Evolutionary conservation across 2,329 filamentous ascomycete species (phyloP).

Genomic region (Akanthomyces uredinophilus): DNA sequence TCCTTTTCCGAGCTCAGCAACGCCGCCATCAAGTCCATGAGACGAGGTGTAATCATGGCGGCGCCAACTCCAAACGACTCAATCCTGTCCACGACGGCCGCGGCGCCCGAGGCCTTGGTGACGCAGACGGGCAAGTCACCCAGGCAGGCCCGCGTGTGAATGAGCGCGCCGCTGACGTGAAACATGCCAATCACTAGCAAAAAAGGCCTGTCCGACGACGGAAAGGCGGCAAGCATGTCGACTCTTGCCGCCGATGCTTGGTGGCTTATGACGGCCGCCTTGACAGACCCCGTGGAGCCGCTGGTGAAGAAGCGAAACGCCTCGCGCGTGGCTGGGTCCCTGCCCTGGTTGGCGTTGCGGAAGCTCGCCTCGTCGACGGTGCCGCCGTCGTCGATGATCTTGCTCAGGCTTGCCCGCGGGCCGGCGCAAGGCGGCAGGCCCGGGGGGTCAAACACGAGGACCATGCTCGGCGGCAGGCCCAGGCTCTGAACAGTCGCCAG

Average conservation of each 20-base stretch:
- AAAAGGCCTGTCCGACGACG: neutral
- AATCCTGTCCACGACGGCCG: neutral
- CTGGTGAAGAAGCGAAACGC: constrained; percentile 10
- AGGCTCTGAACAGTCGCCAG: neutral
- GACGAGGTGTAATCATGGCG: neutral
- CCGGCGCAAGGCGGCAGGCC: neutral
- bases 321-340: neutral
- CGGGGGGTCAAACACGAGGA: constrained; percentile 5
- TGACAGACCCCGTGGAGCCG: constrained; percentile 6
- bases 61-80: neutral
- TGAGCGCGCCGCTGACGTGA: neutral
- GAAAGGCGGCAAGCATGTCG: neutral
- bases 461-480: neutral
- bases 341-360: constrained; percentile 5
- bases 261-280: constrained; percentile 5
- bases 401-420: neutral
- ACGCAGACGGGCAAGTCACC: neutral
- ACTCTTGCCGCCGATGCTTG: neutral
- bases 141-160: neutral
- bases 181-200: constrained; percentile 5
- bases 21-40: neutral
- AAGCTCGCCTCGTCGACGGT: neutral
- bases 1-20: neutral
- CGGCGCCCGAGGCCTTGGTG: neutral
- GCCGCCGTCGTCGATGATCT: neutral